Evolutionary conservation across 768 basidiomycete species (phyloP), one percentile per base, ranked within the genome.

Genomic region (Porpolomopsis calyptriformis): DNA sequence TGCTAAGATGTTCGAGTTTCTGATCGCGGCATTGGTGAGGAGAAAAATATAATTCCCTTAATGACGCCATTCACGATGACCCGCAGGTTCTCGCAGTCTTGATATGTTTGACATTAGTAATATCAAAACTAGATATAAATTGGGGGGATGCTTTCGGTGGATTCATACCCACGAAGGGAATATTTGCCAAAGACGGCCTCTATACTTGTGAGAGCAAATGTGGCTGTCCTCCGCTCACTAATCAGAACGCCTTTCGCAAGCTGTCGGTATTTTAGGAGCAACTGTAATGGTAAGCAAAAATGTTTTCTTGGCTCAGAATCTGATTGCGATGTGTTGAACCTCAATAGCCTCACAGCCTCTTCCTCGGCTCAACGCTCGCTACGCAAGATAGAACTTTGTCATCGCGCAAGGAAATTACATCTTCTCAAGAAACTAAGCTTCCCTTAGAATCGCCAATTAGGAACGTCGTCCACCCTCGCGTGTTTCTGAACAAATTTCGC

Each of bases 351-450:
- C 91, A 93, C 60, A 83, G 82, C 49, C 69, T 96, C n/a, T 91
- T 86, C 68, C 70, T 96, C 12, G 92, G 91, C 4, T 89, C 87
- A 2, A 77, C 79, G 24, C 76, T 96, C 4, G 82, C 89, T 2
- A 90, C 87, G 0, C 85, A 91, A 58, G 82, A 91, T 47, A 69
- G 91, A 37, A 56, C 88, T 11, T 64, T 67, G 1, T 62, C 61
- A 7, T 52, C 65, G 3, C 46, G 51, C 14, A 49, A 55, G 49
- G 40, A 52, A 39, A 51, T 53, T 40, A 52, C 55, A 33, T 45
- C 51, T 35, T 31, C 49, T 4, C 40, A 48, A 16, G 37, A 53
- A 26, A 43, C 48, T 34, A 56, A 56, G 41, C 49, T 58, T 14
- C 55, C 60, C 20, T 48, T 48, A 46, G 51, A 54, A 26, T 25